phyloP scores from a whole-genome alignment of 2,329 filamentous ascomycete species.

The Aureobasidium sp. region DNA sequence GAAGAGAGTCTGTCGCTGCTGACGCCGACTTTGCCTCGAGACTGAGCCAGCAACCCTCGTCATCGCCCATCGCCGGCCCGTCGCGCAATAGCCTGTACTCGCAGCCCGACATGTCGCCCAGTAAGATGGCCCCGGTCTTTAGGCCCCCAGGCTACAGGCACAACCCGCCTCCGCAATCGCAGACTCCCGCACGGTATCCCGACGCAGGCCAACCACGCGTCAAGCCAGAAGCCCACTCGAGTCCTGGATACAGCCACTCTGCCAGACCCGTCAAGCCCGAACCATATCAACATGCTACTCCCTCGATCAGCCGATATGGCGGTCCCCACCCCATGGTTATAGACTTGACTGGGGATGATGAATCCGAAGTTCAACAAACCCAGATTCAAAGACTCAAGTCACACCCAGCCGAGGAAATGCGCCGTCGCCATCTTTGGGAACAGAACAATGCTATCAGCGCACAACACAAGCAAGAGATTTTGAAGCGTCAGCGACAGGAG shows the following conservation, averaged over 20 bases:
- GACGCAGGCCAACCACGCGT: not conserved
- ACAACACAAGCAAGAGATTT: not conserved
- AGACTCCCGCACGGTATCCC: not conserved
- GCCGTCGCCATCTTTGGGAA: constrained; percentile 6
- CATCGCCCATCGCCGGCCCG: constrained; percentile 7
- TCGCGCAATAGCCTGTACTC: not conserved
- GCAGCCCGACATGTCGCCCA: constrained; percentile 6
- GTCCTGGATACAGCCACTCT: not conserved
- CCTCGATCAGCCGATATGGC: not conserved
- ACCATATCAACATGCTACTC: not conserved
- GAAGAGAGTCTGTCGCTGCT: constrained; percentile 19
- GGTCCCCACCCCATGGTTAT: not conserved
- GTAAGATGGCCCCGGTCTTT: constrained; percentile 17
- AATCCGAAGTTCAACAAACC: not conserved
- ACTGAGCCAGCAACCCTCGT: constrained; percentile 21
- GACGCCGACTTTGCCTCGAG: constrained; percentile 25
- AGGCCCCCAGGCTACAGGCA: constrained; percentile 19
- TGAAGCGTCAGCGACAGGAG: not conserved
- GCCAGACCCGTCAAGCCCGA: constrained; percentile 1
- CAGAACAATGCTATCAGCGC: not conserved
- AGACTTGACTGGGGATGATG: constrained; percentile 6
- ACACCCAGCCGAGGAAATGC: not conserved
- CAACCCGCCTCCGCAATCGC: constrained; percentile 5
- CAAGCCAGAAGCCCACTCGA: constrained; percentile 7
- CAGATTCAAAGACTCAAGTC: not conserved